Conservation (phyloP, 108 stramenopile genomes). For the Skeletonema costatum region DNA sequence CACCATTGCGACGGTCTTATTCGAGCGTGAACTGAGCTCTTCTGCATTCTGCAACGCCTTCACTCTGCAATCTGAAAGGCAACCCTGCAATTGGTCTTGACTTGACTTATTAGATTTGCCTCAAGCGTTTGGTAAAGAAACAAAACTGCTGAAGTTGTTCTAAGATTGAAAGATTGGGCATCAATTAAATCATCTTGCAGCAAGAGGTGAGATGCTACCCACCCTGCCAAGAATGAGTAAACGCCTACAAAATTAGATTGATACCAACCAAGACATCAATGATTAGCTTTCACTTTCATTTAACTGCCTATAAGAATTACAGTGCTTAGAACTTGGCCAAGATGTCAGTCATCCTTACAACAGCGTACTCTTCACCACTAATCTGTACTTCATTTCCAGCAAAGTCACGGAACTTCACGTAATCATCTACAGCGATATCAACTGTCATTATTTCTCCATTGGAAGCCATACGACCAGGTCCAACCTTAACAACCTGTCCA, state of each 20-base stretch:
- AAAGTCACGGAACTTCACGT: slow-evolving; percentile 87
- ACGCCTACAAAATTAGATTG: background rate
- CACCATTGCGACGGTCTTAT: background rate
- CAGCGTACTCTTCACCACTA: slow-evolving; percentile 82
- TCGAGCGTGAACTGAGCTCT: too few species aligned
- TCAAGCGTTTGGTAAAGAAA: too few species aligned
- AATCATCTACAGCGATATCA: slow-evolving; percentile 79
- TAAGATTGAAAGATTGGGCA: background rate
- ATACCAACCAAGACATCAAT: background rate
- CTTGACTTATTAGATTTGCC: too few species aligned
- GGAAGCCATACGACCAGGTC: slow-evolving; percentile 79
- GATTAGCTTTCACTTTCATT: background rate
- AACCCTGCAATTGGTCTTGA: too few species aligned
- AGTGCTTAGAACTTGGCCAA: slow-evolving; percentile 80
- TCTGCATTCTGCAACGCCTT: too few species aligned
- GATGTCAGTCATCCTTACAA: slow-evolving; percentile 82
- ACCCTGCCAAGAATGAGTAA: background rate
- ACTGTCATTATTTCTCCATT: slow-evolving; percentile 85
- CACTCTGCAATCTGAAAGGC: too few species aligned
- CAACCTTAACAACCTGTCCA: slow-evolving; percentile 86
- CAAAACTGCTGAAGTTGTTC: background rate
- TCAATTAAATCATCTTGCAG: background rate
- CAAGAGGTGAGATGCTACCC: background rate
- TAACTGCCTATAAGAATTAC: background rate
- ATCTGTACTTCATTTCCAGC: slow-evolving; percentile 86